phyloP scores from a whole-genome alignment of 257 asterid genomes.

The Echium plantagineum region DNA sequence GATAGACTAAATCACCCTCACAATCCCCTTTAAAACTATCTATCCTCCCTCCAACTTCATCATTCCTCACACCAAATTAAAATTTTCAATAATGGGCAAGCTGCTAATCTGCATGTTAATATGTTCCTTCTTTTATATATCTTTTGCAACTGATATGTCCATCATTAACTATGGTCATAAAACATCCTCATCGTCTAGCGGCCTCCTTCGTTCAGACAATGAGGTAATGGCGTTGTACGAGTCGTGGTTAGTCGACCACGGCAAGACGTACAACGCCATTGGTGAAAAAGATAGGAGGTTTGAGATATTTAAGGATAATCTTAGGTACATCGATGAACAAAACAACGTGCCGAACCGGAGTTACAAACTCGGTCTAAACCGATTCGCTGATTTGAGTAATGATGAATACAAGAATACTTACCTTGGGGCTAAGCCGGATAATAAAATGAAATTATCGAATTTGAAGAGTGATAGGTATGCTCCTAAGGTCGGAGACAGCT shows the following conservation, averaged over 20 bases:
- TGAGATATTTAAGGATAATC: constrained; percentile 59
- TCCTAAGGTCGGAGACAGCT: constrained; percentile 31
- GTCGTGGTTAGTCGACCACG: constrained; percentile 60
- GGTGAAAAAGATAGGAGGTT: constrained; percentile 64
- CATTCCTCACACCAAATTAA: too few relatives aligned
- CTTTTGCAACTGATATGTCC: constrained; percentile 50
- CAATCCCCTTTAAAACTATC: neutral
- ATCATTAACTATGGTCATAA: constrained; percentile 39
- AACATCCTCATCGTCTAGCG: constrained; percentile 3
- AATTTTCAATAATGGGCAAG: neutral
- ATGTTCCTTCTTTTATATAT: neutral
- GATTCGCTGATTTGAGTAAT: constrained; percentile 67
- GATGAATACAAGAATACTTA: constrained; percentile 49
- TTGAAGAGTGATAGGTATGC: constrained; percentile 29
- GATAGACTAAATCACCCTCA: constrained; percentile 10
- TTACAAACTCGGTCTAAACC: constrained; percentile 51
- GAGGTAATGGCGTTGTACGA: constrained; percentile 48
- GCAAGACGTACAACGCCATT: constrained; percentile 44
- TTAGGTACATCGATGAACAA: constrained; percentile 54
- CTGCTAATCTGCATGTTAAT: neutral
- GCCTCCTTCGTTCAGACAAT: constrained; percentile 26
- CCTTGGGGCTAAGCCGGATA: constrained; percentile 36
- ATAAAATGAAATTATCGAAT: constrained; percentile 20
- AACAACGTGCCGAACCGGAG: constrained; percentile 37
- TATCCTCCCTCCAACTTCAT: neutral